Percentiles rank a stretch among this genome's conserved stretches.
phyloP scores from a whole-genome alignment of 1,139 yeast species.

The Geotrichum histeridarum region DNA sequence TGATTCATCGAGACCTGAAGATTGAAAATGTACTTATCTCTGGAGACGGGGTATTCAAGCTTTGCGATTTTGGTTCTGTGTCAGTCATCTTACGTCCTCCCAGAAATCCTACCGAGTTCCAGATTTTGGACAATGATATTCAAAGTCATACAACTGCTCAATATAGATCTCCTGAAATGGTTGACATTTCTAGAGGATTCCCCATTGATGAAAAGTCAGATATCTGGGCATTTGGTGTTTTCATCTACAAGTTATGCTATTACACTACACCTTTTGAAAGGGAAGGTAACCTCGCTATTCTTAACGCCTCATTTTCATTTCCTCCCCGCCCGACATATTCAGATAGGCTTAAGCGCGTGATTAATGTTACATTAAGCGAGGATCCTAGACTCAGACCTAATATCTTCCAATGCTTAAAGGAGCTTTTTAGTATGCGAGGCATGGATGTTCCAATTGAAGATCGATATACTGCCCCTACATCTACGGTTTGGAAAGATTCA shows the following conservation, averaged over 20 bases:
- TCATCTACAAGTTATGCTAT: conserved; percentile 84
- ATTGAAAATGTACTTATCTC: conserved; percentile 90
- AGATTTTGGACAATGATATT: conserved; percentile 70
- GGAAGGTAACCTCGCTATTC: conserved; percentile 62
- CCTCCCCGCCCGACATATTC: conserved; percentile 46
- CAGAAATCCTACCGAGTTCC: conserved; percentile 58
- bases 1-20: conserved; percentile 89
- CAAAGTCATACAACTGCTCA: conserved; percentile 96
- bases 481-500: conserved; percentile 19
- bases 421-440: conserved; percentile 55
- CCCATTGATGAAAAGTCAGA: conserved; percentile 94
- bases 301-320: conserved; percentile 56
- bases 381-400: conserved; percentile 82
- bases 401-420: conserved; percentile 73
- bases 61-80: conserved; percentile 94
- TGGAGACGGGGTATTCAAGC: conserved; percentile 63
- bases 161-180: conserved; percentile 94
- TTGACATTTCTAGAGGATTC: conserved; percentile 74
- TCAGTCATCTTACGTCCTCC: conserved; percentile 66
- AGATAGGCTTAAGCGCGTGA: conserved; percentile 43
- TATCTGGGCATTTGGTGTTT: conserved; percentile 97
- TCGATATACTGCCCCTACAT: conserved; percentile 23
- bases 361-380: conserved; percentile 70
- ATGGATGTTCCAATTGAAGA: conserved; percentile 49
- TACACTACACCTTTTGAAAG: conserved; percentile 92